Evolutionary conservation across 116 monocot species (phyloP), one percentile per base, ranked within the genome.

Genomic region (Zostera marina): DNA sequence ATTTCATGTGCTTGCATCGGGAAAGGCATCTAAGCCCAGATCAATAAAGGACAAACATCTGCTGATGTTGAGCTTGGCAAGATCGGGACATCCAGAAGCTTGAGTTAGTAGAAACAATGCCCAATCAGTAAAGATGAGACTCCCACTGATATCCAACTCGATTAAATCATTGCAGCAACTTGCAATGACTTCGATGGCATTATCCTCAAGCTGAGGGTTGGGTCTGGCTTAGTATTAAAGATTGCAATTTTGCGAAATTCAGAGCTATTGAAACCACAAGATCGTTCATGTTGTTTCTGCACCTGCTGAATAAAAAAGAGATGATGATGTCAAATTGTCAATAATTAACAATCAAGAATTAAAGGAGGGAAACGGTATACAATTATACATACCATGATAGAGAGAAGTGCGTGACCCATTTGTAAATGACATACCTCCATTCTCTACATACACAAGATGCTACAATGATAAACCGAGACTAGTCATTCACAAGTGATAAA

Each of bases 61-160:
- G n/a, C n/a, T n/a, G n/a, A n/a, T n/a, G n/a, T n/a, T n/a, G n/a
- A n/a, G n/a, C n/a, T n/a, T n/a, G 22, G 78, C 70, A 38, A 96
- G 85, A 16, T 46, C 52, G 5, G 85, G 80, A 3, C 96, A 96
- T 44, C 89, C 89, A 74, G 72, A 64, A 3, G n/a, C n/a, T n/a
- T n/a, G n/a, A n/a, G 96, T 78, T 65, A 96, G 58, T 13, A 89
- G 75, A 74, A 78, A 82, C 45, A 96, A 65, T 8, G 96, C 77
- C n/a, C 25, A 20, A 66, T 96, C 89, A 12, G 65, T 80, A 11
- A 96, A 76, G 56, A 55, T 81, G 22, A 68, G 76, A 63, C 96
- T 80, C 76, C 75, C 78, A 73, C 89, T 85, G 63, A 96, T 88
- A 52, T 96, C 96, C 46, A 96, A 72, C 42, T 80, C 85, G 17